phyloP scores from a whole-genome alignment of 345 rosid species.

The Geranium brycei region DNA sequence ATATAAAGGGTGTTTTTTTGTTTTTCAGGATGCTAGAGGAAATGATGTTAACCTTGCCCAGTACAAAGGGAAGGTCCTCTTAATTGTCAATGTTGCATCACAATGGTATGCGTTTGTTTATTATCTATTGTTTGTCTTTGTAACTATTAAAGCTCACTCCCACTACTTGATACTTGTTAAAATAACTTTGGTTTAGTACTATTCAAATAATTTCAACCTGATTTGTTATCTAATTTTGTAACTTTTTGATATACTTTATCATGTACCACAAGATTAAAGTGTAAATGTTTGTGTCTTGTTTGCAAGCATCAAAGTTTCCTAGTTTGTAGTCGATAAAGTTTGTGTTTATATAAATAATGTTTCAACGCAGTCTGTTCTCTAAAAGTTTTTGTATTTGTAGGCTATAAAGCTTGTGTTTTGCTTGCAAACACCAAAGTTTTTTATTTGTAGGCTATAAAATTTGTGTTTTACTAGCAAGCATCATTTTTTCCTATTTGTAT shows the following conservation, averaged over 20 bases:
- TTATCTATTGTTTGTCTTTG: not conserved
- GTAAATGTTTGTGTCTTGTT: not conserved
- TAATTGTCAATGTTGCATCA: constrained; percentile 94
- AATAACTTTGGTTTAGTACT: no score
- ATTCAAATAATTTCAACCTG: not conserved
- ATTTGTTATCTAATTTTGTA: constrained; percentile 7
- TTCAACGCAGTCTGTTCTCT: no score
- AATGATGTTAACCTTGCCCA: constrained; percentile 55
- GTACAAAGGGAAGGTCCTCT: constrained; percentile 81
- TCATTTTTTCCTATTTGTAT: no score
- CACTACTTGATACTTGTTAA: no score
- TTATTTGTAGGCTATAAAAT: no score
- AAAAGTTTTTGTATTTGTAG: no score
- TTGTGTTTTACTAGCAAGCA: no score
- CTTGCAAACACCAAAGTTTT: not conserved
- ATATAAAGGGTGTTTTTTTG: not conserved
- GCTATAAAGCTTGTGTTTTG: not conserved
- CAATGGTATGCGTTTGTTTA: constrained; percentile 40
- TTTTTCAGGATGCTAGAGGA: constrained; percentile 60
- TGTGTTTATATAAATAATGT: no score
- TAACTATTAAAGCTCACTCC: no score
- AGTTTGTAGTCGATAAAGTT: no score
- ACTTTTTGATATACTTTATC: not conserved
- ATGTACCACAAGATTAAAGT: constrained; percentile 18
- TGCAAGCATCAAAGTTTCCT: no score